These are phyloP conservation scores for Trichoderma gamsii DNA, from an alignment of 495 filamentous ascomycete species.

Conservation along the genomic window DNA sequence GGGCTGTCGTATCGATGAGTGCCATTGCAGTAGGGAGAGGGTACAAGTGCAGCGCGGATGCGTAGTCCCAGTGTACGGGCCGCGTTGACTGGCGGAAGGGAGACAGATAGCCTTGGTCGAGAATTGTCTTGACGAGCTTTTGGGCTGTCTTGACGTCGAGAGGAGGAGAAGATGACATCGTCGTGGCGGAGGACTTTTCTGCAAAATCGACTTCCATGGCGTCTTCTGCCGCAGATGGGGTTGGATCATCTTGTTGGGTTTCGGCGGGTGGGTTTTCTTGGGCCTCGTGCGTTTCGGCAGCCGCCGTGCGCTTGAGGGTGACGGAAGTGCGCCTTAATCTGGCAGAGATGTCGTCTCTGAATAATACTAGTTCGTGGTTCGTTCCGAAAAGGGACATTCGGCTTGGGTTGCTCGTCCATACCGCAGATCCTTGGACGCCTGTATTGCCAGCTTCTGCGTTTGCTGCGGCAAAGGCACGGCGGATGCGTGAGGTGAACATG, in stretches of 20 bases:
- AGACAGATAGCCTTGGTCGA: conserved; percentile 85
- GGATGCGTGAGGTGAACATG: conserved; percentile 77
- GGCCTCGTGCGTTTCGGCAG: conserved; percentile 29
- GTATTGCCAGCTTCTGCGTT: conserved; percentile 51
- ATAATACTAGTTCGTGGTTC: conserved; percentile 74
- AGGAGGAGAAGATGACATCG: conserved; percentile 29
- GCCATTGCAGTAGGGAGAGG: conserved; percentile 80
- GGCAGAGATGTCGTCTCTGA: conserved; percentile 77
- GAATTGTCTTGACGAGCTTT: conserved; percentile 79
- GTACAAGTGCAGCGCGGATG: conserved; percentile 66
- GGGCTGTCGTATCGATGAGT: conserved; percentile 71
- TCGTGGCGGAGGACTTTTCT: conserved; percentile 20
- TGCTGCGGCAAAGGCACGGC: conserved; percentile 69
- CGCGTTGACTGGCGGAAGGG: conserved; percentile 73
- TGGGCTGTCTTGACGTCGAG: conserved; percentile 58
- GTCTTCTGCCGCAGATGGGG: conserved; percentile 18
- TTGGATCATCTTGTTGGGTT: not conserved
- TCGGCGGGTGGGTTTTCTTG: not conserved
- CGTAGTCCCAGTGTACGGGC: conserved; percentile 86
- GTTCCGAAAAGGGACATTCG: conserved; percentile 78
- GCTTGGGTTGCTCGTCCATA: conserved; percentile 85
- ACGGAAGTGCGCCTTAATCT: conserved; percentile 70
- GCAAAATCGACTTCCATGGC: conserved; percentile 44
- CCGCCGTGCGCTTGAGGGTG: conserved; percentile 42
- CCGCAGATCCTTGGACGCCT: conserved; percentile 52